phyloP scores from a whole-genome alignment of 2,329 filamentous ascomycete genomes.

The Mariannaea elegans region DNA sequence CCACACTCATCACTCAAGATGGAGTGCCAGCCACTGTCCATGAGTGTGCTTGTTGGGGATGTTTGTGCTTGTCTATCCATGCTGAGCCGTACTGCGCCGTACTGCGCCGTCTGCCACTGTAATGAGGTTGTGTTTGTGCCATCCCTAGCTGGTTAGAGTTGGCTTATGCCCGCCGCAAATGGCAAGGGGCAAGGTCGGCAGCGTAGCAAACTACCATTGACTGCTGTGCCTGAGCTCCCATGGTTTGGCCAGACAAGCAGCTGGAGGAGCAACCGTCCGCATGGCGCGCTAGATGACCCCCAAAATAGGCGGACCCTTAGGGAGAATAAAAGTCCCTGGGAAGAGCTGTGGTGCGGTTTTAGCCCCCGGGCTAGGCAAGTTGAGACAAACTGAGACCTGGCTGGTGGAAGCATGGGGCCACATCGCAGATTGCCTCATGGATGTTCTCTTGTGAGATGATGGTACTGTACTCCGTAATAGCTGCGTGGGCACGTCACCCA shows the following conservation, averaged over 20 bases:
- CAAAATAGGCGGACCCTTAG: slow-evolving; percentile 30
- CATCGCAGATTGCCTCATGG: slow-evolving; percentile 35
- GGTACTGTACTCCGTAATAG: background rate
- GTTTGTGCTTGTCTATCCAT: slow-evolving; percentile 1
- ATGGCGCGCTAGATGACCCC: slow-evolving; percentile 30
- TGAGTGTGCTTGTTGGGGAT: slow-evolving; percentile 1
- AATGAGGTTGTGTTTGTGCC: slow-evolving; percentile 15
- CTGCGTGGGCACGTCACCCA: slow-evolving; percentile 22
- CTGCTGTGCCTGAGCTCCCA: slow-evolving; percentile 11
- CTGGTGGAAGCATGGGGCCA: slow-evolving; percentile 25
- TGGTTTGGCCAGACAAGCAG: slow-evolving; percentile 14
- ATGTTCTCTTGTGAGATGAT: slow-evolving; percentile 23
- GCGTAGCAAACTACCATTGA: background rate
- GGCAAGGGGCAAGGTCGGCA: slow-evolving; percentile 17
- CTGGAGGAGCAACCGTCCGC: slow-evolving; percentile 18
- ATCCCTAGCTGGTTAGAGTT: background rate
- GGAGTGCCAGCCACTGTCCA: background rate
- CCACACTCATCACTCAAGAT: background rate
- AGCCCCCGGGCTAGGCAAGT: slow-evolving; percentile 11
- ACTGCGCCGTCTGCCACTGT: slow-evolving; percentile 6
- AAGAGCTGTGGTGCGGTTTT: slow-evolving; percentile 37
- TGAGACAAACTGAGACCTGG: slow-evolving; percentile 22
- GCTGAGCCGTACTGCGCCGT: background rate
- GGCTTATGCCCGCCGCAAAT: background rate
- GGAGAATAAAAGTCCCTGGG: slow-evolving; percentile 22